Evolutionary conservation across 106 monocot species (phyloP), one percentile per base, ranked within the genome.

Genomic region (Platanthera guangdongensis): DNA sequence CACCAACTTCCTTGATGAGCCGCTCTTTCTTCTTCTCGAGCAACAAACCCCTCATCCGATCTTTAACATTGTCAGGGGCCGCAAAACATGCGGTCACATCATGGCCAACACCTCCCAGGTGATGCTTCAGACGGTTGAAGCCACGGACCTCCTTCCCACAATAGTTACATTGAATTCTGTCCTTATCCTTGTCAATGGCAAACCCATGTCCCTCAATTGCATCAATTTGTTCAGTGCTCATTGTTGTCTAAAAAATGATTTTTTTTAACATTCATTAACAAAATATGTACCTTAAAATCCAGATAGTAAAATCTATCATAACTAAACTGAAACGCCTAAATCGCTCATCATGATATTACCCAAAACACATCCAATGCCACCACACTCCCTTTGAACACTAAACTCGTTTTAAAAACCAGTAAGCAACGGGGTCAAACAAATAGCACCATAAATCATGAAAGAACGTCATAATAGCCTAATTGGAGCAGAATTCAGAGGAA

Each of bases 51-150:
- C 55, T 83, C 78, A 90, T 81, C 47, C 15, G 22, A 13, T 15
- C 52, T 50, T 84, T 83, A 50, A 91, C 65, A 53, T 71, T 79
- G 62, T 69, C 67, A 18, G 85, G 88, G 47, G 72, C 91, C 46
- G 68, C 60, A 62, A 32, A 50, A 73, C 88, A 88, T n/a, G 70
- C 50, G 16, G 74, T 48, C 11, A 88, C 83, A 55, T 88, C 82
- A 52, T 22, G 80, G 13, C 84, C 84, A 9, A 85, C 60, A 13
- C 75, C 85, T 59, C 78, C 84, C 59, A 90, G 71, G 47, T 90
- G 90, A 59, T 85, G 87, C 77, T 83, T 83, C 22, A 90, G 83
- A 10, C 87, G 78, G 64, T 78, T 80, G 74, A 87, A 90, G 5
- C 85, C 85, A 18, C 55, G 57, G 16, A 87, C 73, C 52, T 79